Evolutionary conservation across 1,284 basidiomycete species (phyloP).

Genomic region (Thecaphora thlaspeos): DNA sequence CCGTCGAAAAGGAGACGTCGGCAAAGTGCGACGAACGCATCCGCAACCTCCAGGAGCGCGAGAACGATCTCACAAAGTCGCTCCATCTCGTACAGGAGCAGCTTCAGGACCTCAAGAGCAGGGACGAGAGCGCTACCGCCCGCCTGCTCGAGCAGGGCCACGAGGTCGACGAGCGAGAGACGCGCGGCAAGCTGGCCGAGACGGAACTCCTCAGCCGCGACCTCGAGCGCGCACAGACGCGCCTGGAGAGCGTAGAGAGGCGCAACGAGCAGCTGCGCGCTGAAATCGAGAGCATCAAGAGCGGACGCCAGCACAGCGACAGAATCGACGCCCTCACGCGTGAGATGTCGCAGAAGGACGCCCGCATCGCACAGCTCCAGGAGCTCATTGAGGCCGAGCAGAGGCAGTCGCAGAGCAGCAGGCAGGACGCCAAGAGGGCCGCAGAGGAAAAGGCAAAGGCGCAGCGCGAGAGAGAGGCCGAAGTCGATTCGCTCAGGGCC

Average conservation of each 20-base stretch:
- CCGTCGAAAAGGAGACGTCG: slow-evolving; percentile 91
- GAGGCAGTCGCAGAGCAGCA: not conserved
- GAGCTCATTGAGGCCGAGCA: slow-evolving; percentile 15
- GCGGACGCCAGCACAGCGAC: slow-evolving; percentile 22
- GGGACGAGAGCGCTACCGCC: slow-evolving; percentile 86
- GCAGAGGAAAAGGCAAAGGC: slow-evolving; percentile 69
- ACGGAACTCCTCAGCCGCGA: slow-evolving; percentile 70
- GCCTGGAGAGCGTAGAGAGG: slow-evolving; percentile 85
- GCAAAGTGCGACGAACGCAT: slow-evolving; percentile 94
- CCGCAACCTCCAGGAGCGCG: slow-evolving; percentile 89
- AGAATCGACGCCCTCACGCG: slow-evolving; percentile 73
- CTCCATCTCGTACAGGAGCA: slow-evolving; percentile 80
- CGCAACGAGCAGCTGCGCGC: slow-evolving; percentile 88
- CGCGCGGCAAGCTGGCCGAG: slow-evolving; percentile 18
- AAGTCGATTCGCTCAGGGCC: slow-evolving; percentile 70
- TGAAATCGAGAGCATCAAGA: slow-evolving; percentile 71
- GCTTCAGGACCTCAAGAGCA: slow-evolving; percentile 80
- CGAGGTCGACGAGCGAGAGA: slow-evolving; percentile 2
- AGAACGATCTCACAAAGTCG: slow-evolving; percentile 85
- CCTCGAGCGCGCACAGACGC: slow-evolving; percentile 84
- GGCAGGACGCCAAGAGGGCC: slow-evolving; percentile 5
- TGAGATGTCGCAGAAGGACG: slow-evolving; percentile 57
- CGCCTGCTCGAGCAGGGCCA: slow-evolving; percentile 84
- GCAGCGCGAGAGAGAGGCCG: slow-evolving; percentile 67
- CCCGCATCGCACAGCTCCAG: slow-evolving; percentile 21